A percentile compares a stretch with the other conserved stretches of the same genome.
Conservation (phyloP, 306 rosid species). For the Canavalia gladiata region DNA sequence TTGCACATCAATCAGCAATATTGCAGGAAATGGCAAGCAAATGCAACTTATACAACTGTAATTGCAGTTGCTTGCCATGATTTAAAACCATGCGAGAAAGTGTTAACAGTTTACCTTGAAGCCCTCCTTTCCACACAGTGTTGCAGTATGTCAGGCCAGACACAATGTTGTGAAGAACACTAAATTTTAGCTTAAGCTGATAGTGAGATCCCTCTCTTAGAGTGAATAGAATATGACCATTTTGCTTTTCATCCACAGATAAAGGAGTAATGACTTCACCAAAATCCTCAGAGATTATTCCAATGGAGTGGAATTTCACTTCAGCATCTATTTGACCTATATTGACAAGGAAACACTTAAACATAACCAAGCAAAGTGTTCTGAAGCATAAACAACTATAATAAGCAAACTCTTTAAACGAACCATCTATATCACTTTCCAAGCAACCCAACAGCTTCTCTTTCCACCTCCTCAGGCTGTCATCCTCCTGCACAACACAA, state of each 20-base stretch:
- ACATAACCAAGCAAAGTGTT: conserved; percentile 28
- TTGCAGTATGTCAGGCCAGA: conserved; percentile 89
- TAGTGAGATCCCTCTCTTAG: conserved; percentile 79
- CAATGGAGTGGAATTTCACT: conserved; percentile 86
- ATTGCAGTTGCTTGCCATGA: neutral
- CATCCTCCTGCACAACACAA: conserved; percentile 77
- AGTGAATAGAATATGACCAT: conserved; percentile 65
- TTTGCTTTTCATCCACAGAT: conserved; percentile 63
- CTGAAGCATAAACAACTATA: conserved; percentile 30
- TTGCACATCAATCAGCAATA: neutral
- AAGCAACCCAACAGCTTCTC: conserved; percentile 94
- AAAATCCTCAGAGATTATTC: conserved; percentile 77
- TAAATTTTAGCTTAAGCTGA: conserved; percentile 79
- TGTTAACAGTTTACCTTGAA: conserved; percentile 68
- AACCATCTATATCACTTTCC: conserved; percentile 87
- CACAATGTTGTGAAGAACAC: conserved; percentile 90
- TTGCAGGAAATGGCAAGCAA: neutral
- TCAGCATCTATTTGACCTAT: conserved; percentile 84
- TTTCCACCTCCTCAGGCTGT: conserved; percentile 98
- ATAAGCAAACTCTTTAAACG: conserved; percentile 41
- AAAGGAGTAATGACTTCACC: conserved; percentile 77
- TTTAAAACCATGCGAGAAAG: neutral
- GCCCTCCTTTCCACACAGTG: conserved; percentile 90
- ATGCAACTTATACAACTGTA: neutral
- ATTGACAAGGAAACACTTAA: conserved; percentile 17